Evolutionary conservation across 805 yeast genomes (phyloP), one percentile per base, ranked within the genome.

Genomic region (Wickerhamia fluorescens): DNA sequence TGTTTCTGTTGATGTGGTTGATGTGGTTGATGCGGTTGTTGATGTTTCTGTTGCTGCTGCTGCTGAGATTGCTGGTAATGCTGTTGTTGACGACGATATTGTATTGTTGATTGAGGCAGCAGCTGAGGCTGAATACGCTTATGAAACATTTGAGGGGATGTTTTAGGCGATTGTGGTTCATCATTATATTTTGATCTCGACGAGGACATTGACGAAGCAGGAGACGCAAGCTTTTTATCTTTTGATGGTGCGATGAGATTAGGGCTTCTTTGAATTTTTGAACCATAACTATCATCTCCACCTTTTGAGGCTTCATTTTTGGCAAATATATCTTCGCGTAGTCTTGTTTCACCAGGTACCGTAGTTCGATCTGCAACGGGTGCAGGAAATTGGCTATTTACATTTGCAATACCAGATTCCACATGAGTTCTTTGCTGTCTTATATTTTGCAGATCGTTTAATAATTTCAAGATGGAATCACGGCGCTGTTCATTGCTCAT

Each of bases 401-500:
- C 16, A 27, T 22, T 30, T 7, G 25, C 30, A 21, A 21, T 30
- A 3, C 35, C n/a, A 10, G 30, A 26, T 19, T 34, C 41, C 28
- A 38, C 28, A 14, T 35, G 34, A 20, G 28, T 22, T n/a, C 33
- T 25, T 16, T 20, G 32, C 10, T 32, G 34, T 9, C 37, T 24
- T 27, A 35, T 26, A 22, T 24, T 36, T 23, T 53, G 56, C 33
- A 49, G 61, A 30, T 59, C 66, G 36, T 41, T 59, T 18, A 62
- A 44, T 9, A 53, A 40, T 33, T 60, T 61, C 29, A 61, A 40
- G 4, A 63, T 53, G 3, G 66, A 58, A 31, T 58, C 61, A 31
- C 68, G 40, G 24, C 68, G 49, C 38, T 61, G 63, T 33, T 58
- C 61, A 25, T 52, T 46, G 34, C 56, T 58, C 61, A 61, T 60